Percentiles rank a stretch among this genome's conserved stretches.
phyloP scores from a whole-genome alignment of 805 yeast genomes.

The Candida ficus region DNA sequence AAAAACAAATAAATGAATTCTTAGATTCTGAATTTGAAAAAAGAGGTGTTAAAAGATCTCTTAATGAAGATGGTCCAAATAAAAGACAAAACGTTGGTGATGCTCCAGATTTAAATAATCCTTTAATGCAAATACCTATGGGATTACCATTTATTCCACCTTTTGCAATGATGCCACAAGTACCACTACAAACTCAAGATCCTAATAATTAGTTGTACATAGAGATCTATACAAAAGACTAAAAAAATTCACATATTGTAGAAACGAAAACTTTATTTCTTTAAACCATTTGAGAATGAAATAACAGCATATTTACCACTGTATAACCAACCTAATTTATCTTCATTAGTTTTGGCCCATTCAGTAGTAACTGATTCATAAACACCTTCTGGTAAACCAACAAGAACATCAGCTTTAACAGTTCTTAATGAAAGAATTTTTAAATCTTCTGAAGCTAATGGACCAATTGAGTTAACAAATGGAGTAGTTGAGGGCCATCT shows the following conservation, averaged over 20 bases:
- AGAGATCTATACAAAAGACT: too few relatives aligned
- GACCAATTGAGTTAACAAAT: constrained; percentile 65
- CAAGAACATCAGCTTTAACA: constrained; percentile 93
- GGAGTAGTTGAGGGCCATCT: constrained; percentile 81
- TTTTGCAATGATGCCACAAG: constrained; percentile 29
- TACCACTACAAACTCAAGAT: constrained; percentile 12
- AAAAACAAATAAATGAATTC: constrained; percentile 47
- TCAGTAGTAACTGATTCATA: constrained; percentile 59
- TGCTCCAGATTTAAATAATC: constrained; percentile 4
- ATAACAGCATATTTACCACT: constrained; percentile 95
- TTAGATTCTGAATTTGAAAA: constrained; percentile 32
- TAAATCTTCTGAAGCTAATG: constrained; percentile 57
- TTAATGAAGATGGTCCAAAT: constrained; percentile 11
- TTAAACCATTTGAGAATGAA: constrained; percentile 42
- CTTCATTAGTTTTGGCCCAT: constrained; percentile 59
- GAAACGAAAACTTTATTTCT: too few relatives aligned
- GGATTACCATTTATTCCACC: constrained; percentile 23
- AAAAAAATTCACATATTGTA: too few relatives aligned
- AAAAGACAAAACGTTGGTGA: constrained; percentile 12
- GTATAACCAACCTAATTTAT: constrained; percentile 75
- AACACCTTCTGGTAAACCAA: constrained; percentile 70
- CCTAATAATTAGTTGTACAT: neutral
- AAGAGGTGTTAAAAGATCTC: constrained; percentile 26
- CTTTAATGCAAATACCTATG: constrained; percentile 14
- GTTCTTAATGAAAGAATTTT: constrained; percentile 79